Conservation (phyloP, 768 basidiomycete species). For the Trametes villosa region DNA sequence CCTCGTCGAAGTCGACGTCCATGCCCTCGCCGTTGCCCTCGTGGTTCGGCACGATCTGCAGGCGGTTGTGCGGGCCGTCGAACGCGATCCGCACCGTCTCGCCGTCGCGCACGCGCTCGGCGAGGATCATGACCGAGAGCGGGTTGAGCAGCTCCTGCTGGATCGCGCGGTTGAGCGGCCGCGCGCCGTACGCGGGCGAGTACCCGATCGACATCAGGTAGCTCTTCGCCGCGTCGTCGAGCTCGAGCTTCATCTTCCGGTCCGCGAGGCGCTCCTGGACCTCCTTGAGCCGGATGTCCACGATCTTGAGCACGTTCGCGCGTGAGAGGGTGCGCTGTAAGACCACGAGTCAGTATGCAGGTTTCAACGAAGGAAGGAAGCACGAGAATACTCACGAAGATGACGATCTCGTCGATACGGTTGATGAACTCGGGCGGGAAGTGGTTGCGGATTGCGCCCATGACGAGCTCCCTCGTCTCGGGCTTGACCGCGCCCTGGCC, state of each 20-base stretch:
- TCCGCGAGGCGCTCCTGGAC: conserved; percentile 79
- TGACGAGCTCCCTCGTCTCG: conserved; percentile 66
- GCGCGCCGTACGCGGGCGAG: conserved; percentile 85
- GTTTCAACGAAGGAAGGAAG: conserved; percentile 8
- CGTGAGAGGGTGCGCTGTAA: conserved; percentile 78
- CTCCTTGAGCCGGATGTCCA: conserved; percentile 86
- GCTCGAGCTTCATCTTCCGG: conserved; percentile 77
- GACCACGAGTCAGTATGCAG: conserved; percentile 36
- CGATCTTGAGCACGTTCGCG: conserved; percentile 78
- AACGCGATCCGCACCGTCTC: conserved; percentile 78
- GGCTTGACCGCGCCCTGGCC: conserved; percentile 69
- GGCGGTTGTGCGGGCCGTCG: conserved; percentile 79
- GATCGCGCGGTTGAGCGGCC: conserved; percentile 90
- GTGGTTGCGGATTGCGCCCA: conserved; percentile 78
- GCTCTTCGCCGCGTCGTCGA: conserved; percentile 77
- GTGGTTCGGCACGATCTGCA: conserved; percentile 85
- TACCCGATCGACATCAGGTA: conserved; percentile 80
- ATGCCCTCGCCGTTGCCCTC: conserved; percentile 56
- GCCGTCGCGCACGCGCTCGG: conserved; percentile 79
- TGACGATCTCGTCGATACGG: conserved; percentile 83
- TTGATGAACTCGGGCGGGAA: conserved; percentile 96
- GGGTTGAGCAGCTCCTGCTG: conserved; percentile 94
- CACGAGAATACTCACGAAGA: conserved; percentile 53
- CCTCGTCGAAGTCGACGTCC: conserved; percentile 63
- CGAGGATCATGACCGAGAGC: conserved; percentile 81